phyloP scores from a whole-genome alignment of 208 protist species.

The Wallacemonas sp. region DNA sequence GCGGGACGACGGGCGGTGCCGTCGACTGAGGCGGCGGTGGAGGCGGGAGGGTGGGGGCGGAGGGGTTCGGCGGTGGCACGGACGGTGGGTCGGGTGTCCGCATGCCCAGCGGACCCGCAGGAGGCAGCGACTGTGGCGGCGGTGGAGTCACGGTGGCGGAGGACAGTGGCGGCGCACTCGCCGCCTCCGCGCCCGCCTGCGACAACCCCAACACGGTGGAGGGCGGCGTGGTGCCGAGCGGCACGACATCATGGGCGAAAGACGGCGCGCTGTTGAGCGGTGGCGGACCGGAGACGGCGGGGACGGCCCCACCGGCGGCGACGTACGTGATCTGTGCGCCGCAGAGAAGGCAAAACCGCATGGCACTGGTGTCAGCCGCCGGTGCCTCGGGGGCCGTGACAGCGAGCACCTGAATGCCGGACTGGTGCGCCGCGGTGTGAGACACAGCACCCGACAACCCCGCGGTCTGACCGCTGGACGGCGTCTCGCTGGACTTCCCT shows the following conservation, averaged over 20 bases:
- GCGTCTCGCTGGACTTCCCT: too few relatives aligned
- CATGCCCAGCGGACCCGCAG: not conserved
- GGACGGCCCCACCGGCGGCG: not conserved
- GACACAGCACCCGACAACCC: not conserved
- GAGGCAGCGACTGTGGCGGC: not conserved
- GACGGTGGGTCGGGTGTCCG: not conserved
- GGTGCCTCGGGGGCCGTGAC: not conserved
- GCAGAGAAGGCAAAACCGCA: constrained; percentile 19
- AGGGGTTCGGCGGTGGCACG: not conserved
- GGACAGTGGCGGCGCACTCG: not conserved
- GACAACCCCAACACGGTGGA: not conserved
- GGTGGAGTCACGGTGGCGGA: not conserved
- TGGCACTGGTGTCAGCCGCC: not conserved
- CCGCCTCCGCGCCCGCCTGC: not conserved
- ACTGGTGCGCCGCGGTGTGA: not conserved
- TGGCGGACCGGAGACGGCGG: not conserved
- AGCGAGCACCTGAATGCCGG: not conserved
- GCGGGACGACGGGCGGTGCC: too few relatives aligned
- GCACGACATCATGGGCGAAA: not conserved
- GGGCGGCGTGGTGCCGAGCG: not conserved
- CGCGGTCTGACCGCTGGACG: too few relatives aligned
- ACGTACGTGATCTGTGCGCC: constrained; percentile 5
- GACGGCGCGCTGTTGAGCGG: not conserved
- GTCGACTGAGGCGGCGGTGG: not conserved
- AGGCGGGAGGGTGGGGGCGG: not conserved